A percentile compares a stretch with the other conserved stretches of the same genome.
phyloP scores from a whole-genome alignment of 352 stramenopile genomes.

The Blastocystis sp. region DNA sequence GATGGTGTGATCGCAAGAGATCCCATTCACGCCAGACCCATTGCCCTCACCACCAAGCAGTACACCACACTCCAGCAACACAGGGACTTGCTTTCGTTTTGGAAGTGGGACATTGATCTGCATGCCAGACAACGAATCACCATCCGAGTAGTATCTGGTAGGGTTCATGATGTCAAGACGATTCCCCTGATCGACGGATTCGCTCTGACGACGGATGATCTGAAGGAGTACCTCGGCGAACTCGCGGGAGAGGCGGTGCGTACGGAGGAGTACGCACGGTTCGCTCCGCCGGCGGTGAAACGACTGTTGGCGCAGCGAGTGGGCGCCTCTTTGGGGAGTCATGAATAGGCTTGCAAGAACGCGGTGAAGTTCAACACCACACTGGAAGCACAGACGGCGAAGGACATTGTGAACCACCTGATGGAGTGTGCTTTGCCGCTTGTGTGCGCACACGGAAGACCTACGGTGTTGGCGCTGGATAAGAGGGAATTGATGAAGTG shows the following conservation, averaged over 20 bases:
- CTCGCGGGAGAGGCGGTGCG: not conserved
- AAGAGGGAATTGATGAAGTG: not conserved
- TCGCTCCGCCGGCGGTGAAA: not conserved
- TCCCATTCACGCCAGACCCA: not conserved
- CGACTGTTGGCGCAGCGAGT: conserved; percentile 33
- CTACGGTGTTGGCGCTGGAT: not conserved
- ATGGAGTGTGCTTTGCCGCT: not conserved
- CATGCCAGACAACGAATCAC: not conserved
- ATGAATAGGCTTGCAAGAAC: conserved; percentile 40
- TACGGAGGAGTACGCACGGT: not conserved
- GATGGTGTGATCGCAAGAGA: not conserved
- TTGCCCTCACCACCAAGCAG: not conserved
- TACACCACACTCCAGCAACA: not conserved
- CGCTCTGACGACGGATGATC: not conserved
- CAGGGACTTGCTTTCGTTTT: not conserved
- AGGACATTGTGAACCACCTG: not conserved
- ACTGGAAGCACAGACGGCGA: not conserved
- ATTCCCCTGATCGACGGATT: conserved; percentile 42
- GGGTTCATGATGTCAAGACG: not conserved
- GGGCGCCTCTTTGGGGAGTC: no score
- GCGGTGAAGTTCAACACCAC: conserved; percentile 42
- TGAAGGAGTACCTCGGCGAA: not conserved
- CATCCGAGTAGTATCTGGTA: not conserved
- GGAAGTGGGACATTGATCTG: not conserved
- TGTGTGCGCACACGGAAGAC: conserved; percentile 32